Evolutionary conservation across 495 filamentous ascomycete genomes (phyloP).

Genomic region (Neurospora intermedia): DNA sequence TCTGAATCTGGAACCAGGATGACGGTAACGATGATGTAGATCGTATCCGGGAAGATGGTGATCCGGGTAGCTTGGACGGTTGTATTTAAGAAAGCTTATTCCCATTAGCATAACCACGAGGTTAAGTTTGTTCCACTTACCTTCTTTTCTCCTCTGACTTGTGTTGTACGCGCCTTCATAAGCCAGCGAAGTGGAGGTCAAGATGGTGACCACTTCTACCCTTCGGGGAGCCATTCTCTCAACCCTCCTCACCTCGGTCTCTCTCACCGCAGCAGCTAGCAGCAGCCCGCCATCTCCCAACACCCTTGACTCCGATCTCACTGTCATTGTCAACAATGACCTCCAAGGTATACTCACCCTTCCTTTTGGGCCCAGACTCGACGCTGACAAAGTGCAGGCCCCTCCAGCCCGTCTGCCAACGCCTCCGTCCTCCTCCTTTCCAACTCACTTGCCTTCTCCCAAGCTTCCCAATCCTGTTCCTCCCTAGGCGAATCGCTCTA

Average conservation of each 20-base stretch:
- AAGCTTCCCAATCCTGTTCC: constrained; percentile 3
- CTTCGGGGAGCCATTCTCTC: not conserved
- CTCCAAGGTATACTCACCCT: constrained; percentile 24
- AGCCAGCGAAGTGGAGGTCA: not conserved
- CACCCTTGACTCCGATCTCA: constrained; percentile 26
- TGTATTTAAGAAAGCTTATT: not conserved
- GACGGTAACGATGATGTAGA: not conserved
- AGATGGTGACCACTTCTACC: not conserved
- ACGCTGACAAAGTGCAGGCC: constrained; percentile 13
- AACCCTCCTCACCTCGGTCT: constrained; percentile 6
- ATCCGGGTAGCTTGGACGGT: not conserved
- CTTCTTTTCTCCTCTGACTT: not conserved
- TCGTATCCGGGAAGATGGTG: not conserved
- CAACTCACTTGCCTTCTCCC: constrained; percentile 10
- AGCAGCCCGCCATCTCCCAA: constrained; percentile 20
- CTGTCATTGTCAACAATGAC: constrained; percentile 30
- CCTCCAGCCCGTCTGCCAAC: constrained; percentile 23
- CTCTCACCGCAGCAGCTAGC: constrained; percentile 7
- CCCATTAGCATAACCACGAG: not conserved
- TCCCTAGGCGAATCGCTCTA: constrained; percentile 34
- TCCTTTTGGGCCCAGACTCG: not conserved
- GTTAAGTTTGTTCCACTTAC: not conserved
- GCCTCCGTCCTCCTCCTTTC: constrained; percentile 33
- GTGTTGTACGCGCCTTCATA: not conserved
- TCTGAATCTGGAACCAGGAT: not conserved